A percentile compares a stretch with the other conserved stretches of the same genome.
Evolutionary conservation across 2,329 filamentous ascomycete genomes (phyloP).

Genomic region (Penicillium italicum): DNA sequence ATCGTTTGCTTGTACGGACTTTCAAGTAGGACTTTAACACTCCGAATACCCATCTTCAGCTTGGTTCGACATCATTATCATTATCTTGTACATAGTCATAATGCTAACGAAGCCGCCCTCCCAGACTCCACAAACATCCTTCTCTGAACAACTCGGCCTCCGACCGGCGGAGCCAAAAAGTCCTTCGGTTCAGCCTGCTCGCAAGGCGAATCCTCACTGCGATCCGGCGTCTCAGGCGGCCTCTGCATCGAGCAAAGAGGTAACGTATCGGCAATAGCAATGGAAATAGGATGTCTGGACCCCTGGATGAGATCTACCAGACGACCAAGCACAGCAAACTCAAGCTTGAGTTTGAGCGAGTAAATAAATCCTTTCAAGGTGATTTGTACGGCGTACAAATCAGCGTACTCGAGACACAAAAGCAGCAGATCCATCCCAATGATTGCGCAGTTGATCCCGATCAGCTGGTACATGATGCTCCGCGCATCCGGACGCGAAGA

Average conservation of each 20-base stretch:
- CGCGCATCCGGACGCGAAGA: conserved; percentile 24
- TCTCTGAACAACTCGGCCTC: conserved; percentile 8
- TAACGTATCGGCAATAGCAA: conserved; percentile 24
- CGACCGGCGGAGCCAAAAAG: conserved; percentile 3
- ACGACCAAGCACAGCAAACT: conserved; percentile 53
- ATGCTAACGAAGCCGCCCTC: neutral
- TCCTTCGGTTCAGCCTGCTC: conserved; percentile 11
- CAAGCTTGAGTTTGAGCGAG: conserved; percentile 49
- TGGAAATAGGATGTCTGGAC: conserved; percentile 20
- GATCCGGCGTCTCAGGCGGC: conserved; percentile 9
- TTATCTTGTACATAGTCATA: neutral
- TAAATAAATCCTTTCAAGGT: conserved; percentile 41
- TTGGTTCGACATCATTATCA: neutral
- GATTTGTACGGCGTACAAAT: conserved; percentile 41
- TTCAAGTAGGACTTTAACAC: neutral
- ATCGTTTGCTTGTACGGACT: neutral
- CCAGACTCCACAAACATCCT: conserved; percentile 10
- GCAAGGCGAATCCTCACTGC: conserved; percentile 4
- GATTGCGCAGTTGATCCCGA: conserved; percentile 47
- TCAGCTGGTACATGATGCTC: conserved; percentile 44
- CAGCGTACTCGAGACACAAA: conserved; percentile 41
- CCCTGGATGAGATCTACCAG: conserved; percentile 41
- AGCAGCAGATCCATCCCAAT: conserved; percentile 46
- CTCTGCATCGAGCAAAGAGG: conserved; percentile 21
- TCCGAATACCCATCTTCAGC: neutral